Percentiles rank a stretch among this genome's conserved stretches.
These are phyloP conservation scores for Kockiozyma suomiensis DNA, from an alignment of 805 yeast genomes.

Conservation along the genomic window DNA sequence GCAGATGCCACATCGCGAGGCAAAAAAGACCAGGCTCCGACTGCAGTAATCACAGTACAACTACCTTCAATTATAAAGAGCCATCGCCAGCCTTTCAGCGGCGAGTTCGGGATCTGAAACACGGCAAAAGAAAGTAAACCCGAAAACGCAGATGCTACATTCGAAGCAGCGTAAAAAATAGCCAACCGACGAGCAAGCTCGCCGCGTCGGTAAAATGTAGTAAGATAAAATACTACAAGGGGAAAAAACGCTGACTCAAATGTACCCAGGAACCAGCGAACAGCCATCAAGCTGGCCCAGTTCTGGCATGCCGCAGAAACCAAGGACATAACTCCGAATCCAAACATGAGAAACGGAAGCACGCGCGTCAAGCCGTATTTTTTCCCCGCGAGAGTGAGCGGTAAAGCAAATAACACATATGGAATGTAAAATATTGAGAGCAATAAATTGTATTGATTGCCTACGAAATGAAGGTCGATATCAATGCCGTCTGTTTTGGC, in stretches of 20 bases:
- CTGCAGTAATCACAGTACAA: constrained; percentile 42
- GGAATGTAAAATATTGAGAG: constrained; percentile 52
- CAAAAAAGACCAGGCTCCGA: constrained; percentile 42
- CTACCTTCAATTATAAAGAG: constrained; percentile 53
- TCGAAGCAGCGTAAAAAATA: constrained; percentile 55
- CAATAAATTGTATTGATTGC: constrained; percentile 51
- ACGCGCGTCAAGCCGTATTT: constrained; percentile 50
- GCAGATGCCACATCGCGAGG: constrained; percentile 47
- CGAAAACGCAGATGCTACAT: constrained; percentile 60
- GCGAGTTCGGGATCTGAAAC: constrained; percentile 47
- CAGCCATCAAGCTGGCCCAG: constrained; percentile 50
- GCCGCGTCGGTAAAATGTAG: constrained; percentile 52
- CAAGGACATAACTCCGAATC: constrained; percentile 50
- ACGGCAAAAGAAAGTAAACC: constrained; percentile 59
- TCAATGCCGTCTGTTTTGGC: constrained; percentile 54
- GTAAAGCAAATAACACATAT: constrained; percentile 51
- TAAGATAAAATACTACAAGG: constrained; percentile 45
- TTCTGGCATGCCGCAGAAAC: constrained; percentile 47
- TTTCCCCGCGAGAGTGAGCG: constrained; percentile 48
- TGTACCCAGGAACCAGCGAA: constrained; percentile 55
- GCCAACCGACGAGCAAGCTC: constrained; percentile 55
- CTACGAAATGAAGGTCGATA: constrained; percentile 47
- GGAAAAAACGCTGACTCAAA: constrained; percentile 54
- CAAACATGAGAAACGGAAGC: constrained; percentile 50
- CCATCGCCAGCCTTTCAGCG: constrained; percentile 53